Evolutionary conservation across 1,139 yeast species (phyloP).

Genomic region (Debaryomycetaceae sp.): DNA sequence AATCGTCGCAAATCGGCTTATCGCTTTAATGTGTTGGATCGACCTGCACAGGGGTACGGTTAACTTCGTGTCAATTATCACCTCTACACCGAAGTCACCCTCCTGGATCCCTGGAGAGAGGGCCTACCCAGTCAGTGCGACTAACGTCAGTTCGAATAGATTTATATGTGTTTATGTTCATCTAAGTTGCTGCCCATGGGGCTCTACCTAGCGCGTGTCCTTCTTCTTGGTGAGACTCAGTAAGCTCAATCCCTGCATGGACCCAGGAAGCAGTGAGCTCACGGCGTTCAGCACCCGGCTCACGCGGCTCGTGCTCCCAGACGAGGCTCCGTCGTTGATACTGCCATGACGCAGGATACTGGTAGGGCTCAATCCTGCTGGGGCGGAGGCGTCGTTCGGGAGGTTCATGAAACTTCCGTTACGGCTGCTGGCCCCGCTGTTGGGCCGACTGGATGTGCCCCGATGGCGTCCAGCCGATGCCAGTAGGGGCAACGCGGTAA

Average conservation of each 20-base stretch:
- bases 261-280: too few relatives aligned
- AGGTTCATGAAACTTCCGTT: constrained; percentile 2
- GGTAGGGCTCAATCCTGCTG: constrained; percentile 3
- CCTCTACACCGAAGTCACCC: too few relatives aligned
- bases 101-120: too few relatives aligned
- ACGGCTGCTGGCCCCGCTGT: constrained; percentile 2
- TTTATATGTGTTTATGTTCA: too few relatives aligned
- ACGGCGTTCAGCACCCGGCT: too few relatives aligned
- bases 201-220: too few relatives aligned
- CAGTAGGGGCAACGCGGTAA: constrained; percentile 6
- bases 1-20: neutral
- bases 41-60: neutral
- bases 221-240: too few relatives aligned
- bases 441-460: neutral
- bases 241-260: too few relatives aligned
- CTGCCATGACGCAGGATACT: constrained; percentile 1
- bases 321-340: neutral
- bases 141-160: too few relatives aligned
- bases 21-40: neutral
- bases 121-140: too few relatives aligned
- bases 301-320: too few relatives aligned
- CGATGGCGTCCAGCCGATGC: constrained; percentile 5
- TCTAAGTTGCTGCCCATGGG: too few relatives aligned
- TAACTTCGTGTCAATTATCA: neutral
- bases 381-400: neutral